A percentile compares a stretch with the other conserved stretches of the same genome.
These are phyloP conservation scores for Primulina eburnea DNA, from an alignment of 257 asterid species.

Conservation along the genomic window DNA sequence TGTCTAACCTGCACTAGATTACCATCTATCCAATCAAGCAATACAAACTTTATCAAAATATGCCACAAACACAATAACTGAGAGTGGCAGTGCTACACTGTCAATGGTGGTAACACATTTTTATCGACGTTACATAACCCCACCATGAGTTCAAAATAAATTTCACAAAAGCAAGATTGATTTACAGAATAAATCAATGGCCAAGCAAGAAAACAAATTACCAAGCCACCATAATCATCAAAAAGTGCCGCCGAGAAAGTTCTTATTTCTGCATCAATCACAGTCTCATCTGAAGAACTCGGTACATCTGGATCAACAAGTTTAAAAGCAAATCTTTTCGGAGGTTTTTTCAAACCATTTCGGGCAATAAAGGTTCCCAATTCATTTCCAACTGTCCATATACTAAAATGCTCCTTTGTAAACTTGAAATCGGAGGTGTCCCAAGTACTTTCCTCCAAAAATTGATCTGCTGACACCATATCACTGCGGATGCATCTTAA, in stretches of 20 bases:
- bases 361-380: conserved; percentile 79
- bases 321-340: conserved; percentile 80
- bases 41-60: neutral
- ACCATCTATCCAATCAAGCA: neutral
- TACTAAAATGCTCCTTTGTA: conserved; percentile 63
- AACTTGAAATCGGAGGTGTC: conserved; percentile 76
- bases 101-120: neutral
- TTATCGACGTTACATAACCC: neutral
- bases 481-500: conserved; percentile 89
- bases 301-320: conserved; percentile 65
- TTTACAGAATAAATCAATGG: conserved; percentile 9
- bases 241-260: conserved; percentile 92
- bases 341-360: conserved; percentile 79
- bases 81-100: neutral
- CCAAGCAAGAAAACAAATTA: conserved; percentile 31
- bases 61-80: conserved; percentile 6
- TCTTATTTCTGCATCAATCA: conserved; percentile 71
- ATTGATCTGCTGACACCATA: conserved; percentile 74
- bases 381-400: conserved; percentile 79
- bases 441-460: conserved; percentile 80
- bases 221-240: conserved; percentile 96
- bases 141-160: conserved; percentile 5
- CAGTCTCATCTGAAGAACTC: conserved; percentile 64
- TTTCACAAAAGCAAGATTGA: neutral
- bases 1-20: neutral